A percentile compares a stretch with the other conserved stretches of the same genome.
phyloP scores from a whole-genome alignment of 345 rosid species.

The Hypericum androsaemum region DNA sequence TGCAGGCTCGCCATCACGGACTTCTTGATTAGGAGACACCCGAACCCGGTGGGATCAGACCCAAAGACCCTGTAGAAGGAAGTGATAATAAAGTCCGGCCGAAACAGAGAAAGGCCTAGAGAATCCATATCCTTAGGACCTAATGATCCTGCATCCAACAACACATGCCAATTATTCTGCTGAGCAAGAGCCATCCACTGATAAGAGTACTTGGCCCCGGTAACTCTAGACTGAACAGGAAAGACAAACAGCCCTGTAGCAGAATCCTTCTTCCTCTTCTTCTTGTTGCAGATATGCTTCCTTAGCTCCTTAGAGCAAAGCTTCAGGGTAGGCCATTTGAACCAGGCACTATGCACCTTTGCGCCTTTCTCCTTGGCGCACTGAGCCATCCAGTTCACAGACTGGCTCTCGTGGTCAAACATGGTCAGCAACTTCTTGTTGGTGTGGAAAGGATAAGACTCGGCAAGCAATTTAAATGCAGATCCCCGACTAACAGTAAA shows the following conservation, averaged over 20 bases:
- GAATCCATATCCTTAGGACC: conserved; percentile 95
- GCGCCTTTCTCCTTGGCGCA: conserved; percentile 84
- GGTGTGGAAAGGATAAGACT: conserved; percentile 66
- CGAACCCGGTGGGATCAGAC: conserved; percentile 76
- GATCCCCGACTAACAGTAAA: conserved; percentile 89
- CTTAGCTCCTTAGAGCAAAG: conserved; percentile 77
- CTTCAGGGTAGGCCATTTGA: conserved; percentile 78
- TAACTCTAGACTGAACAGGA: conserved; percentile 79
- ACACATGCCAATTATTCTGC: conserved; percentile 78
- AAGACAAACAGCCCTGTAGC: conserved; percentile 76
- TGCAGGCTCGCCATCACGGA: conserved; percentile 71
- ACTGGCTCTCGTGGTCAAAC: conserved; percentile 94
- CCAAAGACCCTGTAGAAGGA: conserved; percentile 75
- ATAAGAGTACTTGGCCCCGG: conserved; percentile 77
- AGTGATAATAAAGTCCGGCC: conserved; percentile 80
- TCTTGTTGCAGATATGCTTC: conserved; percentile 61
- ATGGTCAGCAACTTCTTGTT: conserved; percentile 65
- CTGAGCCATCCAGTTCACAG: conserved; percentile 89
- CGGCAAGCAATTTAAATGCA: conserved; percentile 76
- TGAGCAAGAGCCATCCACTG: conserved; percentile 90
- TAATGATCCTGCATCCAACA: conserved; percentile 72
- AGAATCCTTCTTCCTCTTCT: conserved; percentile 65
- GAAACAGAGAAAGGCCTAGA: conserved; percentile 63
- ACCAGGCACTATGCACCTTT: conserved; percentile 73
- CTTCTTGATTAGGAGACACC: conserved; percentile 78